Evolutionary conservation across 192 early-diverging fungal species (phyloP).

Genomic region (Umbelopsis sp.): DNA sequence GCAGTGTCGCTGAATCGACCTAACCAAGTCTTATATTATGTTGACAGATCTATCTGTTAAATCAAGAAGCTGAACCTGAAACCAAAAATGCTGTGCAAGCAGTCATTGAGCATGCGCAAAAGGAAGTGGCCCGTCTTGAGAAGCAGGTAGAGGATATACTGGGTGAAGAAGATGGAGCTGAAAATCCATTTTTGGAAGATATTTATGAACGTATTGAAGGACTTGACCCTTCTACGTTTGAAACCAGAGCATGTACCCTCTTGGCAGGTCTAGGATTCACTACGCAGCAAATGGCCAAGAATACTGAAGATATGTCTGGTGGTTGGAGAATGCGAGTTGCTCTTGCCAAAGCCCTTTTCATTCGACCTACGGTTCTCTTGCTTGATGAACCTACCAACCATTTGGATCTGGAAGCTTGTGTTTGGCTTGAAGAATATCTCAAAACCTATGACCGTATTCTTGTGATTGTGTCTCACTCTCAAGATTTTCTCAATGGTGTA

Average conservation of each 20-base stretch:
- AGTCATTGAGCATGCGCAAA: slow-evolving; percentile 84
- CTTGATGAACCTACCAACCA: slow-evolving; percentile 53
- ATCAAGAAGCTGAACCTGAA: slow-evolving; percentile 89
- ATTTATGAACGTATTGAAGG: slow-evolving; percentile 92
- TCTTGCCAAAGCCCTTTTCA: slow-evolving; percentile 91
- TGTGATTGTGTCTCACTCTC: slow-evolving; percentile 74
- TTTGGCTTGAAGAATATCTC: slow-evolving; percentile 66
- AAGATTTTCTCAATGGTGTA: slow-evolving; percentile 64
- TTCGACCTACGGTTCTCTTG: slow-evolving; percentile 51
- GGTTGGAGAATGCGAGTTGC: slow-evolving; percentile 98
- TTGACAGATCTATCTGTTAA: slow-evolving; percentile 78
- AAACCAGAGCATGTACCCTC: slow-evolving; percentile 84
- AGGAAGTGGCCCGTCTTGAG: slow-evolving; percentile 87
- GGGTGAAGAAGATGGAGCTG: slow-evolving; percentile 70
- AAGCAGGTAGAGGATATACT: slow-evolving; percentile 86
- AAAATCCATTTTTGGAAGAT: slow-evolving; percentile 82
- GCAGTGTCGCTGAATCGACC: neutral
- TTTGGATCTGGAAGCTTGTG: slow-evolving; percentile 71
- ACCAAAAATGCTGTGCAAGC: slow-evolving; percentile 85
- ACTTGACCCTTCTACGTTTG: slow-evolving; percentile 90
- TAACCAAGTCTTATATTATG: neutral
- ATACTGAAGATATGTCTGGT: slow-evolving; percentile 94
- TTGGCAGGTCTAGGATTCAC: slow-evolving; percentile 92
- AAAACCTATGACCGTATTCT: slow-evolving; percentile 67
- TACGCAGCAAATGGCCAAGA: slow-evolving; percentile 80